phyloP scores from a whole-genome alignment of 1,139 yeast genomes.

The Arxiozyma slooffiae region DNA sequence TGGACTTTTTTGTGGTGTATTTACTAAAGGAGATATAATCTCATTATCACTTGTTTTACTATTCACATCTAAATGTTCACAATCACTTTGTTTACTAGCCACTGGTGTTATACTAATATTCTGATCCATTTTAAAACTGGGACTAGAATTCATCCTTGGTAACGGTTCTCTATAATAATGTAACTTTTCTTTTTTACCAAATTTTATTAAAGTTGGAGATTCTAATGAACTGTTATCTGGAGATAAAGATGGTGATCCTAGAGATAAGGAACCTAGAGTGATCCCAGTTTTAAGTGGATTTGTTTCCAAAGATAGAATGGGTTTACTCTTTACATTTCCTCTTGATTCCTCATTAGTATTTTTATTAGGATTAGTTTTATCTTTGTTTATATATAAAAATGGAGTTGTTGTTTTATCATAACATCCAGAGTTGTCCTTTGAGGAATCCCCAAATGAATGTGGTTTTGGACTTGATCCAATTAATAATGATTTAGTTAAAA shows the following conservation, averaged over 20 bases:
- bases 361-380: background rate
- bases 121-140: background rate
- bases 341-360: background rate
- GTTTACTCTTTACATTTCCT: constrained; percentile 6
- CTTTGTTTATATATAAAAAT: background rate
- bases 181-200: constrained; percentile 18
- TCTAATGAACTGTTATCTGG: constrained; percentile 21
- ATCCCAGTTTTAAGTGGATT: constrained; percentile 19
- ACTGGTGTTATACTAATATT: background rate
- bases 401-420: constrained; percentile 4
- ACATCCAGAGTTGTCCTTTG: background rate
- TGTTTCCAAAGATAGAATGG: constrained; percentile 24
- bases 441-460: constrained; percentile 12
- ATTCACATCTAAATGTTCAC: background rate
- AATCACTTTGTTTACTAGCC: background rate
- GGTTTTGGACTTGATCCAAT: constrained; percentile 13
- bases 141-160: constrained; percentile 12
- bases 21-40: background rate
- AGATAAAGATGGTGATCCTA: constrained; percentile 25
- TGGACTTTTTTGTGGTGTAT: constrained; percentile 16
- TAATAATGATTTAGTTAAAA: constrained; percentile 24
- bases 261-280: constrained; percentile 10
- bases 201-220: constrained; percentile 26
- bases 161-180: constrained; percentile 27
- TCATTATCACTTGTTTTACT: background rate